Evolutionary conservation across 176 grass and related monocot genomes (phyloP).

Genomic region (Neostapfia colusana): DNA sequence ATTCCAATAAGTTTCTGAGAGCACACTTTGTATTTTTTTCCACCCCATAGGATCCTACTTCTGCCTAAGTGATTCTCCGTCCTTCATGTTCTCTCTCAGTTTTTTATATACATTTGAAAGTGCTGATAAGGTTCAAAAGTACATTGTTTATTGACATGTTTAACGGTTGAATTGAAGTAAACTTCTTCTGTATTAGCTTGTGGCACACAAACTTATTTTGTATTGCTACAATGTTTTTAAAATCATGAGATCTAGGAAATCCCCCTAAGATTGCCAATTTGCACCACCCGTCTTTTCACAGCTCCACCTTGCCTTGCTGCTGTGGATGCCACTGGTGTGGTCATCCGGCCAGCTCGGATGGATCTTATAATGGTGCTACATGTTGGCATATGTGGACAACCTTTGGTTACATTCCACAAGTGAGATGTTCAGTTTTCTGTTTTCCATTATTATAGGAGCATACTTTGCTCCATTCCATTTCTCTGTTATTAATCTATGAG

Average conservation of each 20-base stretch:
- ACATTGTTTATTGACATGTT: background rate
- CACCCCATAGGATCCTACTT: background rate
- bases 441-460: background rate
- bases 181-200: background rate
- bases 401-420: background rate
- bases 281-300: background rate
- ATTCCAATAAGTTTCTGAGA: background rate
- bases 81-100: background rate
- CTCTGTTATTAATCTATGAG: slow-evolving; percentile 15
- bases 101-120: background rate
- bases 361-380: background rate
- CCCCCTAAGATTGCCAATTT: background rate
- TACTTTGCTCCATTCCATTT: background rate
- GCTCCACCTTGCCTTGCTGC: background rate
- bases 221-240: background rate
- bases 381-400: background rate
- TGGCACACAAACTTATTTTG: background rate
- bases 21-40: background rate
- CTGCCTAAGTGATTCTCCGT: background rate
- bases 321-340: background rate
- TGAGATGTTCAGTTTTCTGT: background rate
- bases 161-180: background rate
- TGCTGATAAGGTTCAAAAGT: background rate
- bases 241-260: background rate
- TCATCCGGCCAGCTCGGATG: background rate